Base-by-base conservation (phyloP, 228 moss, liverwort and hornwort genomes). In the Sphagnum fallax region DNA sequence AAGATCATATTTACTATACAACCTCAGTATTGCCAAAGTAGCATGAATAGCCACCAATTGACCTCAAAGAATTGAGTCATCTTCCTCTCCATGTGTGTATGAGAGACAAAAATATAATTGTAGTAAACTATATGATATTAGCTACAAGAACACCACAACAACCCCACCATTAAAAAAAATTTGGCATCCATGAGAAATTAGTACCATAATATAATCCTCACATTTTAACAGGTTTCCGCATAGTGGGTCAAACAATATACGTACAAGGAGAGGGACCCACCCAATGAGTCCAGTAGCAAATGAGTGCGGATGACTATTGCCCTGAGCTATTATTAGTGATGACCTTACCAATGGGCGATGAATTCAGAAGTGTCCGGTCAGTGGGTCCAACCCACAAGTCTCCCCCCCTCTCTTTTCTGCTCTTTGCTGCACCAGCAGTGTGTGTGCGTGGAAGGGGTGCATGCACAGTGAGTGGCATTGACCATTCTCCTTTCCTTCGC, bases 401-500 rank as follows among this genome's bases (percentile, higher is more conserved):
- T 53, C 62, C 72, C 32, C 32, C 32, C 65, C 65, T 65, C 65
- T 65, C 65, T 4, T 65, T 65, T 10, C 70, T 70, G 13, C 74
- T 66, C 52, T 76, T 78, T 16, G 74, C 78, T 12, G 78, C 73
- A 70, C 78, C 83, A 0, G 76, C 52, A 49, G 16, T 50, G 5
- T 58, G 61, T 67, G 67, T 76, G 4, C 67, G 78, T 1, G 90
- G 90, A 62, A 90, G 74, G 5, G 71, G 85, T 5, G 94, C 79
- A 51, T 90, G 87, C 57, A 98, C 98, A 67, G 81, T 79, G 52
- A 98, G 87, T 6, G 98, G 98, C 74, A 98, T 80, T 11, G 89
- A 89, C 98, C 98, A 98, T 15, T 98, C 92, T 47, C 92, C 93
- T 81, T 84, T 87, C 69, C 78, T 76, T 4, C 87, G 87, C 70